phyloP scores from a whole-genome alignment of 2,329 filamentous ascomycete genomes.

The Venturia effusa region DNA sequence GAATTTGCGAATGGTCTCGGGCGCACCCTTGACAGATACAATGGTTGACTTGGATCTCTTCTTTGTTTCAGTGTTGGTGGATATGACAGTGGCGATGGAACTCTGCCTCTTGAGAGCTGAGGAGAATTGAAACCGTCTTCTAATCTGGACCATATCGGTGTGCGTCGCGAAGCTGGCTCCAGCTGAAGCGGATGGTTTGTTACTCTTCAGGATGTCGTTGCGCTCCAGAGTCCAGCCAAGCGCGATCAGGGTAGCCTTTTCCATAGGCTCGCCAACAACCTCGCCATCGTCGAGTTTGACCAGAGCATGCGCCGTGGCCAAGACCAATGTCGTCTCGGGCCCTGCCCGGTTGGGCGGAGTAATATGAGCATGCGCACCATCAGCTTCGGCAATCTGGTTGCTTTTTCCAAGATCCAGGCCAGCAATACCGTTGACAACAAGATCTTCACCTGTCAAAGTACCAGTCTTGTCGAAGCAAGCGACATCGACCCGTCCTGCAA shows the following conservation, averaged over 20 bases:
- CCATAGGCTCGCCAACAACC: constrained; percentile 96
- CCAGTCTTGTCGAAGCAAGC: constrained; percentile 99
- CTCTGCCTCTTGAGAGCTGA: constrained; percentile 93
- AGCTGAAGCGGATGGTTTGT: constrained; percentile 38
- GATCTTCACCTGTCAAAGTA: constrained; percentile 88
- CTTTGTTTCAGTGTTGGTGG: constrained; percentile 59
- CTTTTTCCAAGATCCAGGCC: constrained; percentile 65
- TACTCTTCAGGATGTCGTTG: constrained; percentile 73
- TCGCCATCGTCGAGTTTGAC: constrained; percentile 96
- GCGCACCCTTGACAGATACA: constrained; percentile 90
- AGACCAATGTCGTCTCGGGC: constrained; percentile 78
- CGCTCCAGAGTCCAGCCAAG: constrained; percentile 88
- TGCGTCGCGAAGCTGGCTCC: constrained; percentile 38
- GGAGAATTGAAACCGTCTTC: constrained; percentile 96
- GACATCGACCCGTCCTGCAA: constrained; percentile 86
- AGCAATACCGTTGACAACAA: constrained; percentile 94
- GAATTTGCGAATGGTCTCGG: constrained; percentile 94
- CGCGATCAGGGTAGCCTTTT: constrained; percentile 84
- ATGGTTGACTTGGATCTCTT: constrained; percentile 78
- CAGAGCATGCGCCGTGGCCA: constrained; percentile 88
- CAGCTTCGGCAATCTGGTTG: constrained; percentile 56
- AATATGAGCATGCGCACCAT: constrained; percentile 76
- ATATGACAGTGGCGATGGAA: constrained; percentile 74
- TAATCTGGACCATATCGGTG: constrained; percentile 78
- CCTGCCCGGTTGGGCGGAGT: constrained; percentile 58